A percentile compares a stretch with the other conserved stretches of the same genome.
These are phyloP conservation scores for Pulveroboletus sp. DNA, from an alignment of 1,284 basidiomycete genomes.

Conservation along the genomic window DNA sequence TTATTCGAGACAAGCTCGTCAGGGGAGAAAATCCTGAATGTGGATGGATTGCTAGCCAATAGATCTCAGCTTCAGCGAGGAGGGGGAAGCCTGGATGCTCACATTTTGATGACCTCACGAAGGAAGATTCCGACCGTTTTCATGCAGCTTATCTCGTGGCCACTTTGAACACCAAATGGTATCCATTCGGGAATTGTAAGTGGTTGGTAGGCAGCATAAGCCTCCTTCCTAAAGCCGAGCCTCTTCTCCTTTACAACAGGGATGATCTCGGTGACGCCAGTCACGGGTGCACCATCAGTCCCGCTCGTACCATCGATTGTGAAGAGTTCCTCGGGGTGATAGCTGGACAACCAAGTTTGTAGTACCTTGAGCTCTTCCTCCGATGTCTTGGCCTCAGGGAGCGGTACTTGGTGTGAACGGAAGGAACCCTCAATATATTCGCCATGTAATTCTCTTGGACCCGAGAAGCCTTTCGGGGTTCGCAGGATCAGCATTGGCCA, in stretches of 20 bases:
- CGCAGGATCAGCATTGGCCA: constrained; percentile 86
- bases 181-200: constrained; percentile 71
- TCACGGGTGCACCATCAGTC: constrained; percentile 47
- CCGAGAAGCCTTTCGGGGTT: constrained; percentile 80
- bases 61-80: not conserved
- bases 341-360: constrained; percentile 70
- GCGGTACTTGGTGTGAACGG: constrained; percentile 79
- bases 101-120: constrained; percentile 58
- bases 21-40: constrained; percentile 89
- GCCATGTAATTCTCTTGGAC: constrained; percentile 65
- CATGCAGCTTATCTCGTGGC: constrained; percentile 74
- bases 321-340: constrained; percentile 66
- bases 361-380: constrained; percentile 63
- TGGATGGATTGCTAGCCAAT: constrained; percentile 59
- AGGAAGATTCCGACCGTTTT: constrained; percentile 67
- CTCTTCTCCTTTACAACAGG: constrained; percentile 55
- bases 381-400: constrained; percentile 68
- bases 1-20: constrained; percentile 91
- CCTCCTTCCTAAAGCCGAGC: constrained; percentile 67
- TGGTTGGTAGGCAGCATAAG: constrained; percentile 62
- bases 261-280: constrained; percentile 56
- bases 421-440: constrained; percentile 79
- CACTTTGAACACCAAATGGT: constrained; percentile 52
- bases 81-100: constrained; percentile 18
- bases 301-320: constrained; percentile 25